Evolutionary conservation across 192 early-diverging fungal genomes (phyloP).

Genomic region (Coemansia sp.): DNA sequence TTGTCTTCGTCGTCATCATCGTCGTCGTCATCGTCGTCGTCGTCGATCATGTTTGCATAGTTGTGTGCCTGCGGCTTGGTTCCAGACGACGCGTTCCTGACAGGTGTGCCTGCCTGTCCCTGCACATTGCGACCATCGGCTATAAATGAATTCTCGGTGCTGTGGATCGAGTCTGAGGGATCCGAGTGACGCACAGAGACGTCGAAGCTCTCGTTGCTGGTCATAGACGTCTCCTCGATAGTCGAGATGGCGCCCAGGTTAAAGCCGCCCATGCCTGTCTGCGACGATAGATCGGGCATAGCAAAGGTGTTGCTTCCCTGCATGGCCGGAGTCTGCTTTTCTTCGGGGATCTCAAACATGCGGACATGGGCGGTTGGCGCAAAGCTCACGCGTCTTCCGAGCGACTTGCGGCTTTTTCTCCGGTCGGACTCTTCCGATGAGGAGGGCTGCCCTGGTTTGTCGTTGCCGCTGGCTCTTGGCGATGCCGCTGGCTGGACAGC

Average conservation of each 20-base stretch:
- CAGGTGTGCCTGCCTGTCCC: background rate
- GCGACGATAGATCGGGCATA: conserved; percentile 51
- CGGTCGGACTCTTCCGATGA: conserved; percentile 7
- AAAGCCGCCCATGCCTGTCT: conserved; percentile 41
- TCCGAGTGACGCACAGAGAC: conserved; percentile 50
- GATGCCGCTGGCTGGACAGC: conserved; percentile 25
- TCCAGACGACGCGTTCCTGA: background rate
- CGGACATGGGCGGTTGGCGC: conserved; percentile 50
- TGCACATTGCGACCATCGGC: background rate
- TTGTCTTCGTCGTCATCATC: conserved; percentile 26
- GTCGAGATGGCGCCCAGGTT: conserved; percentile 36
- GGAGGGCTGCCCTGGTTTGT: background rate
- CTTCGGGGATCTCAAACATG: conserved; percentile 52
- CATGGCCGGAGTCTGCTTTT: conserved; percentile 19
- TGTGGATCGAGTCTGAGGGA: conserved; percentile 35
- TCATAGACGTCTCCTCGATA: conserved; percentile 47
- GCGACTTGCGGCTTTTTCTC: conserved; percentile 45
- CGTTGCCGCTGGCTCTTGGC: conserved; percentile 18
- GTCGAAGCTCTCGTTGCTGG: conserved; percentile 52
- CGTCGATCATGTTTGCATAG: conserved; percentile 11
- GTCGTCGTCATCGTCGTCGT: conserved; percentile 17
- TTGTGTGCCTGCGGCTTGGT: conserved; percentile 15
- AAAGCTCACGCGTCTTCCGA: conserved; percentile 52
- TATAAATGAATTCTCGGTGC: conserved; percentile 36
- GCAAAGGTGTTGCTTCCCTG: conserved; percentile 27